Conservation (phyloP, 331 rosid genomes). For the Rhamnella rubrinervis region DNA sequence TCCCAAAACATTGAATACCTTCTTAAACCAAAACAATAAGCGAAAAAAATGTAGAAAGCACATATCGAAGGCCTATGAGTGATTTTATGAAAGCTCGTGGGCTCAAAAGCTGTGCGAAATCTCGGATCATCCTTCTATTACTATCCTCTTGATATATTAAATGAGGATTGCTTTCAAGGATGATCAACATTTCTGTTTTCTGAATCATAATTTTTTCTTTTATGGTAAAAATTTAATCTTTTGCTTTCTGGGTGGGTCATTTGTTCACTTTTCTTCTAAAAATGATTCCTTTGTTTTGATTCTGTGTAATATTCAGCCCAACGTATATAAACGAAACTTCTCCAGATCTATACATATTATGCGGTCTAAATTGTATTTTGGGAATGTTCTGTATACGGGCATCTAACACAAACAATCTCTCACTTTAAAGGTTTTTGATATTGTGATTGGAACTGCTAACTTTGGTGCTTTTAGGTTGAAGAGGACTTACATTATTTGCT, state of each 20-base stretch:
- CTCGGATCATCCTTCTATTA: slow-evolving; percentile 25
- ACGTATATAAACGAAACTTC: background rate
- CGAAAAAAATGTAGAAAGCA: slow-evolving; percentile 22
- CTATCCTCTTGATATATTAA: slow-evolving; percentile 34
- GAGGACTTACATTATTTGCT: slow-evolving; percentile 17
- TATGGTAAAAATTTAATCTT: background rate
- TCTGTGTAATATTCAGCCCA: background rate
- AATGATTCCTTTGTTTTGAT: background rate
- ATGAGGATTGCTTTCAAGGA: slow-evolving; percentile 38
- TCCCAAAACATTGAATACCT: background rate
- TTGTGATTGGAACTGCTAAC: background rate
- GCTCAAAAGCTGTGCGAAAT: slow-evolving; percentile 89
- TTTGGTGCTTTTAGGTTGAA: background rate
- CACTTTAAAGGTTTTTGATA: background rate
- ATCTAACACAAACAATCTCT: too few species aligned
- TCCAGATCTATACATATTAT: background rate
- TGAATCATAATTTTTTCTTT: background rate
- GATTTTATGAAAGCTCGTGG: slow-evolving; percentile 33
- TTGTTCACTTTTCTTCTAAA: background rate
- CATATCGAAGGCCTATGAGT: slow-evolving; percentile 84
- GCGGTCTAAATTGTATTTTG: background rate
- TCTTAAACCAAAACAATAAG: background rate
- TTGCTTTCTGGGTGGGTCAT: background rate
- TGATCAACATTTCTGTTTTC: slow-evolving; percentile 42
- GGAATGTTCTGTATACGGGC: background rate